These are phyloP conservation scores for Torulaspora microellipsoides DNA, from an alignment of 805 yeast genomes.

Conservation along the genomic window DNA sequence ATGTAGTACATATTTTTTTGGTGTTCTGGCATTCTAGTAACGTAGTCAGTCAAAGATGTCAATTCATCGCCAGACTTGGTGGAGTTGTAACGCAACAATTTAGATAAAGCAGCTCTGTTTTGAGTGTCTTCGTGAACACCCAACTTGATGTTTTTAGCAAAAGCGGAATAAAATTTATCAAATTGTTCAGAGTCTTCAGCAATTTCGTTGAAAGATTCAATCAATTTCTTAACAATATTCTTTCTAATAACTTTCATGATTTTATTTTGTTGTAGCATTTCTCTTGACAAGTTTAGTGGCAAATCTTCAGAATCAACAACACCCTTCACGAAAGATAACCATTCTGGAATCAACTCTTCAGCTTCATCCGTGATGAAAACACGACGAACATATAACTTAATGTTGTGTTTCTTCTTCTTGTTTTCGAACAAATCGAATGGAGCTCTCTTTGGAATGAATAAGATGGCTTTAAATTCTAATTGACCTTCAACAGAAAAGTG, in stretches of 20 bases:
- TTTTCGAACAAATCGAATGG: conserved; percentile 98
- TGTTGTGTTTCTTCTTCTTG: conserved; percentile 98
- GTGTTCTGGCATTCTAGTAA: conserved; percentile 99
- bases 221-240: conserved; percentile 97
- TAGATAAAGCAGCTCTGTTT: conserved; percentile 94
- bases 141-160: conserved; percentile 95
- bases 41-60: conserved; percentile 94
- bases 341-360: conserved; percentile 98
- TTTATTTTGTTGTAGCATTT: conserved; percentile 99
- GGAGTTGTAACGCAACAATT: conserved; percentile 94
- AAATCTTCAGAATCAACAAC: conserved; percentile 99
- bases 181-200: conserved; percentile 99
- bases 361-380: conserved; percentile 99
- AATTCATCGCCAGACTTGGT: conserved; percentile 92
- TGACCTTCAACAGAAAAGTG: conserved; percentile 99
- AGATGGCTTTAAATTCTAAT: conserved; percentile 96
- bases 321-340: conserved; percentile 97
- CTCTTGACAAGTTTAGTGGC: conserved; percentile 99
- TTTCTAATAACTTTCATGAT: conserved; percentile 98
- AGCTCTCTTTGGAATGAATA: conserved; percentile 98
- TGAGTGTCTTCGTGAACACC: conserved; percentile 99
- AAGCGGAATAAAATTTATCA: conserved; percentile 96
- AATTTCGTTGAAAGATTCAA: conserved; percentile 98
- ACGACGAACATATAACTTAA: conserved; percentile 98
- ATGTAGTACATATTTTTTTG: conserved; percentile 99